phyloP scores from a whole-genome alignment of 306 rosid genomes.

The Fagus crenata region DNA sequence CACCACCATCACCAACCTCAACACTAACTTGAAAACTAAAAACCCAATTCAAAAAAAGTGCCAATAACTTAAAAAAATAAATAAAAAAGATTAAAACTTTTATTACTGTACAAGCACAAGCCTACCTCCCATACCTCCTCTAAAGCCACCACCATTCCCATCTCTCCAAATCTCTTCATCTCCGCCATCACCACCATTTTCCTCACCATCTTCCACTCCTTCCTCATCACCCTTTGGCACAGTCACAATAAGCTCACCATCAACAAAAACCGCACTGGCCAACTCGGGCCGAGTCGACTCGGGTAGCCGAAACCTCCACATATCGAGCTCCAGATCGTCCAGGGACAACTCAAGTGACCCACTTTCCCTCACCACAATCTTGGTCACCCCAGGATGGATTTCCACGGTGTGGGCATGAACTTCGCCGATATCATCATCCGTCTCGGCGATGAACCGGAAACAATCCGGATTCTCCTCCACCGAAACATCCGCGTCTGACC shows the following conservation, averaged over 20 bases:
- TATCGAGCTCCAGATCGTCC: slow-evolving; percentile 80
- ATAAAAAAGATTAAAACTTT: slow-evolving; percentile 6
- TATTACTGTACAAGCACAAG: slow-evolving; percentile 93
- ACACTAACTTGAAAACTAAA: slow-evolving; percentile 44
- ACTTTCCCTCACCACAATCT: slow-evolving; percentile 81
- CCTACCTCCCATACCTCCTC: slow-evolving; percentile 70
- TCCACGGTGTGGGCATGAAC: slow-evolving; percentile 78
- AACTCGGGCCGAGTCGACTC: slow-evolving; percentile 89
- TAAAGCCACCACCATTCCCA: slow-evolving; percentile 51
- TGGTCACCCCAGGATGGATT: slow-evolving; percentile 91
- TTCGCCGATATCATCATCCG: slow-evolving; percentile 48
- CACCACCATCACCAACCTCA: slow-evolving; percentile 24
- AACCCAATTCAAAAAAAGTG: slow-evolving; percentile 26
- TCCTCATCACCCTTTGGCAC: slow-evolving; percentile 66
- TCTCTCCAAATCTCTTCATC: slow-evolving; percentile 46
- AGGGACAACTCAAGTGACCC: slow-evolving; percentile 56
- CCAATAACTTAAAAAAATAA: slow-evolving; percentile 8
- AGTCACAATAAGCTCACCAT: slow-evolving; percentile 89
- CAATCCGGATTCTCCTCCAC: slow-evolving; percentile 72
- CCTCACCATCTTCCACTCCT: slow-evolving; percentile 39
- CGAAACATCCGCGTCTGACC: slow-evolving; percentile 85
- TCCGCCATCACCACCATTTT: slow-evolving; percentile 31
- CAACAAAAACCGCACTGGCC: slow-evolving; percentile 76
- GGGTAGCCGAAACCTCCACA: slow-evolving; percentile 97
- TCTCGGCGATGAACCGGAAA: slow-evolving; percentile 83